Base-by-base conservation (phyloP, 306 rosid species). In the Lathyrus tuberosus region DNA sequence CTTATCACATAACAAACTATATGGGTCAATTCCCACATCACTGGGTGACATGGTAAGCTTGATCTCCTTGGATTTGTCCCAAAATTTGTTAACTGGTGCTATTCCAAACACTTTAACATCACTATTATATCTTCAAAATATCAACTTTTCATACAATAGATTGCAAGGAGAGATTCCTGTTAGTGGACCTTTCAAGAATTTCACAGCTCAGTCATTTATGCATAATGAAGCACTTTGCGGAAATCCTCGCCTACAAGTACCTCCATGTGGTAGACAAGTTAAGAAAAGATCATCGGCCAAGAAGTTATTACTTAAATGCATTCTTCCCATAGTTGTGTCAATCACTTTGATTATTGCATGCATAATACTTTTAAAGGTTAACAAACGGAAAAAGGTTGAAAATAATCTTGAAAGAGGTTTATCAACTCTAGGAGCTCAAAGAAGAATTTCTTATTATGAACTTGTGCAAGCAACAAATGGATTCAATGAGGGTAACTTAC, bases 111-210 rank as follows among this genome's bases (percentile, higher is more conserved):
- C 51, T 8, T 44, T 44, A 14, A 2, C 1, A 44, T 14, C 51
- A 13, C 51, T 44, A 14, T 4, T 10, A 18, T 54, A 69, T 28
- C 79, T 79, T 64, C 40, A 46, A 9, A 17, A 28, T 12, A 46
- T 79, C 46, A 74, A 79, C 35, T 26, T 79, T 0, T 82, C 86
- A 9, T 79, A 61, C 30, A 79, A 79, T 18, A 57, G 16, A 15
- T 44, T 74, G 17, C 11, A 38, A 35, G 83, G 84, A 10, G 70
- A 64, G 31, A 46, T 46, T 46, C 20, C 20, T 15, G 10, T 6
- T 46, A 20, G 20, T 5, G 22, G 53, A 6, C 1, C 10, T 48
- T 48, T 48, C 54, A 48, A 48, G 2, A 48, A 7, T 7, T 48
- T 15, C 11, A 15, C 54, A 7, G 1, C 54, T 6, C 54, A 48